These are phyloP conservation scores for Posidonia oceanica DNA, from an alignment of 116 monocot species.

Conservation along the genomic window DNA sequence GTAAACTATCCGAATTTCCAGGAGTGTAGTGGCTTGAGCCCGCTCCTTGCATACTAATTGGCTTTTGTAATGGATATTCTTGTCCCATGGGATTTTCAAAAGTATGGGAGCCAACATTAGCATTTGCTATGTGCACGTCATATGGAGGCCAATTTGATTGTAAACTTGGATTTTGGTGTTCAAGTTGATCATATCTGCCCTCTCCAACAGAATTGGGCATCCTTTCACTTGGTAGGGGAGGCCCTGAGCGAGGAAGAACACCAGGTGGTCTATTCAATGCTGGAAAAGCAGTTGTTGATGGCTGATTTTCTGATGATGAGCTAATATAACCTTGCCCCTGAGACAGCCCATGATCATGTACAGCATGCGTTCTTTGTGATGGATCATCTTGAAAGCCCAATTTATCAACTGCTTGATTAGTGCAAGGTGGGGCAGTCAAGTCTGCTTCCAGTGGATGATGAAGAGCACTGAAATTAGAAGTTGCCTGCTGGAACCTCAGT, in stretches of 20 bases:
- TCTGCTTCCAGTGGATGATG: slow-evolving; percentile 30
- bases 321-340: slow-evolving; percentile 22
- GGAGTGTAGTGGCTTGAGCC: slow-evolving; percentile 18
- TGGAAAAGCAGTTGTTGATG: slow-evolving; percentile 17
- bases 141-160: slow-evolving; percentile 22
- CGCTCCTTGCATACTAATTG: slow-evolving; percentile 12
- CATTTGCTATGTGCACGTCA: slow-evolving; percentile 13
- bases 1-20: slow-evolving; percentile 16
- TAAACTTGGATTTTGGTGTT: slow-evolving; percentile 17
- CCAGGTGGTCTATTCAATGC: slow-evolving; percentile 13
- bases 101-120: slow-evolving; percentile 14
- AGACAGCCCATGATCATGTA: slow-evolving; percentile 24
- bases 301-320: slow-evolving; percentile 25
- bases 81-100: slow-evolving; percentile 15
- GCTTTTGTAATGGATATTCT: slow-evolving; percentile 20
- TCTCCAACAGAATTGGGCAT: slow-evolving; percentile 18
- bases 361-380: slow-evolving; percentile 21
- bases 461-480: slow-evolving; percentile 31
- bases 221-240: slow-evolving; percentile 15
- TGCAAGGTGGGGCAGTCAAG: slow-evolving; percentile 11
- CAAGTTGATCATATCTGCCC: slow-evolving; percentile 21
- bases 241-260: slow-evolving; percentile 11
- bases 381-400: slow-evolving; percentile 13
- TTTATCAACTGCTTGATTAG: slow-evolving; percentile 7
- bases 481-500: slow-evolving; percentile 56